Evolutionary conservation across 1,284 basidiomycete genomes (phyloP), one percentile per base, ranked within the genome.

Genomic region (Moniliophthora roreri): DNA sequence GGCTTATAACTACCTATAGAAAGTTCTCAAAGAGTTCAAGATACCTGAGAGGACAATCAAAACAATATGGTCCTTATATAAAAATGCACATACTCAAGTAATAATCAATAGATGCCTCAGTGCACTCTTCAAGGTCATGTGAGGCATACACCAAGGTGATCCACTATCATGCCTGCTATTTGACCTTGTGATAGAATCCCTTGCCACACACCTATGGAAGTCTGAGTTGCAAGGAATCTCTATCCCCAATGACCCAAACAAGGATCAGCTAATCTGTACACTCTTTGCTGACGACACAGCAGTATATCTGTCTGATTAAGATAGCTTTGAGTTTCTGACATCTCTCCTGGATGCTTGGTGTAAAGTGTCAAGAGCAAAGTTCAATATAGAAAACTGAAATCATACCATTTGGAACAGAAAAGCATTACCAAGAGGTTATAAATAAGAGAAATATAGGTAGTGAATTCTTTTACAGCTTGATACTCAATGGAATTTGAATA

Each of bases 161-260:
- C 66, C 62, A 0, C 44, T 68, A 0, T 71, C 69, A 0, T 71
- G 68, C 51, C 58, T 73, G 0, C 59, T 73, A 0, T 73, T 71
- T 9, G 44, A 70, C 42, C n/a, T 66, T 2, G 63, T 63, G 0
- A 65, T 68, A 3, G 65, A 67, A 50, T 63, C 63, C 1, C 48
- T 69, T 4, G 58, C 65, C 0, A 40, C 26, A 11, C 45, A 48
- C 23, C 41, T 67, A 4, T 10, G 64, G 6, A 21, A 38, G 0
- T 66, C 63, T 0, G 13, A 42, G 6, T 54, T 68, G 10, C 4
- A 52, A 45, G 66, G 66, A 3, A 52, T 60, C n/a, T 10, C 50
- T 2, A 49, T 67, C 0, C 57, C 56, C 2, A 50, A 48, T 0
- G 21, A 21, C 0, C n/a, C n/a, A n/a, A n/a, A n/a, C n/a, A 26